phyloP scores from a whole-genome alignment of 2,329 filamentous ascomycete species.

The Fusarium fracticaudum region DNA sequence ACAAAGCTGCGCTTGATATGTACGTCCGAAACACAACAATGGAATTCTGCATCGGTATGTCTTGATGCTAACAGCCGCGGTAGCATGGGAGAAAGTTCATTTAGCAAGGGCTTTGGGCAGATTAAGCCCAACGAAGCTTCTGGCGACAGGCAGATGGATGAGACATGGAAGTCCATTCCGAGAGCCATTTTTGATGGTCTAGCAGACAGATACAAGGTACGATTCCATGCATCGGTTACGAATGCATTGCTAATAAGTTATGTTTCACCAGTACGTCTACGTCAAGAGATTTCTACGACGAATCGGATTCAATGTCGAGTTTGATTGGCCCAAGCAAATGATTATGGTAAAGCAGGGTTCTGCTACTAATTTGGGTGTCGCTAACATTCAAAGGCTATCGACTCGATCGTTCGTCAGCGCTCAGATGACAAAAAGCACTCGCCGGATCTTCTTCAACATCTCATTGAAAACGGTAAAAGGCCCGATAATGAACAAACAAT shows the following conservation, averaged over 20 bases:
- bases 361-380: neutral
- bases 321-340: neutral
- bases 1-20: neutral
- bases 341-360: neutral
- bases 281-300: neutral
- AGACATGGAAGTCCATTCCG: neutral
- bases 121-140: neutral
- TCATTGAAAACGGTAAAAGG: neutral
- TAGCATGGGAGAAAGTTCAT: neutral
- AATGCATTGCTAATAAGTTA: neutral
- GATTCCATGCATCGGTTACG: accelerated
- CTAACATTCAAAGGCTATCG: neutral
- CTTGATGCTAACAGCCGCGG: neutral
- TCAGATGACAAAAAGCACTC: neutral
- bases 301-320: neutral
- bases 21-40: neutral
- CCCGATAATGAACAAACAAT: neutral
- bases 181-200: neutral
- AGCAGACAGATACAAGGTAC: neutral
- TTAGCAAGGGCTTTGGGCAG: neutral
- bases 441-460: neutral
- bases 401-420: neutral
- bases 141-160: neutral
- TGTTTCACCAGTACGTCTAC: neutral
- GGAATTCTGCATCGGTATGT: neutral